Evolutionary conservation across 2,329 filamentous ascomycete species (phyloP), one percentile per base, ranked within the genome.

Genomic region (Whalleya microplaca): DNA sequence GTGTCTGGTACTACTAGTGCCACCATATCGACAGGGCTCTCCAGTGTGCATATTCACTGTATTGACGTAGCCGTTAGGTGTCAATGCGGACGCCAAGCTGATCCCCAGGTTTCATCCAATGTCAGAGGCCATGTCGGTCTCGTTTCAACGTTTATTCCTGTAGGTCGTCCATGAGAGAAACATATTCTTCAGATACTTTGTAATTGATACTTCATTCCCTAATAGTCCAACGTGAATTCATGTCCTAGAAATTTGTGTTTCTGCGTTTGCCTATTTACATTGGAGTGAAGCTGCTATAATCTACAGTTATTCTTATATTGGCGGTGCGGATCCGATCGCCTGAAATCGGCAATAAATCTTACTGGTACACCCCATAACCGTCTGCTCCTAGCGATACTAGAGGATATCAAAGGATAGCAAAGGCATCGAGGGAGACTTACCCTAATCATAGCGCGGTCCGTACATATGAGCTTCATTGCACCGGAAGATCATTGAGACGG

Each of bases 21-120:
- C n/a, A n/a, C n/a, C n/a, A n/a, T n/a, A n/a, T n/a, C n/a, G n/a
- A n/a, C n/a, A n/a, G n/a, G n/a, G n/a, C n/a, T n/a, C n/a, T n/a
- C n/a, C n/a, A n/a, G n/a, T n/a, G n/a, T n/a, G n/a, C n/a, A n/a
- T n/a, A n/a, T n/a, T n/a, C n/a, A n/a, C n/a, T n/a, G n/a, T n/a
- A n/a, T n/a, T n/a, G n/a, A n/a, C n/a, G n/a, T n/a, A n/a, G n/a
- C n/a, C n/a, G n/a, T n/a, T n/a, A n/a, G n/a, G n/a, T n/a, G n/a
- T n/a, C n/a, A n/a, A 16, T 3, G 10, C 32, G 8, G 42, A 54
- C 46, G 62, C 62, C 62, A 64, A 64, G 62, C 49, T 58, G 53
- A 58, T 55, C 48, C 51, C 45, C 48, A 47, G 42, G 62, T 61
- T 64, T 63, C 54, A 59, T 57, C 49, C 55, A 53, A 60, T 49